Conservation (phyloP, 2,329 filamentous ascomycete genomes). For the Colletotrichum paranaense region DNA sequence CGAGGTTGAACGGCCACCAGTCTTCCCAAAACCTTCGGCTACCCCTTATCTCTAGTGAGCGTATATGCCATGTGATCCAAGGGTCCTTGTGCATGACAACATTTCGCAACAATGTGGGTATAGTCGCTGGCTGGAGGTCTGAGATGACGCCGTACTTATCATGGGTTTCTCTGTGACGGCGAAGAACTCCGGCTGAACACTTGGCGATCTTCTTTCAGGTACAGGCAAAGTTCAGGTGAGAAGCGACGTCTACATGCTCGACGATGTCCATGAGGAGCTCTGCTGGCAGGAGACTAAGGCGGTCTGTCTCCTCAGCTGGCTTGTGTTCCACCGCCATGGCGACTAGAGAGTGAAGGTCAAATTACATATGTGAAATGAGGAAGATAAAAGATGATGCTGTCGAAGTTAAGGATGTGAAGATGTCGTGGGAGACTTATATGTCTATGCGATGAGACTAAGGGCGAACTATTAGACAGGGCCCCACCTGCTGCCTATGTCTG, state of each 20-base stretch:
- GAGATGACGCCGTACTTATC: not conserved
- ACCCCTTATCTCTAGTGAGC: conserved; percentile 20
- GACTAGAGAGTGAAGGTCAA: not conserved
- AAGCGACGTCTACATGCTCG: not conserved
- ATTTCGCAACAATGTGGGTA: conserved; percentile 10
- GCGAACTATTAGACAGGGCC: not conserved
- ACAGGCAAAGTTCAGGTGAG: conserved; percentile 6
- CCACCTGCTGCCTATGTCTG: not conserved
- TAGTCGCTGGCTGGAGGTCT: conserved; percentile 5
- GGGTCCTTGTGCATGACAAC: not conserved
- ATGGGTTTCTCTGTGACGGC: conserved; percentile 11
- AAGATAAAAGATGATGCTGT: not conserved
- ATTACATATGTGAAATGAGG: not conserved
- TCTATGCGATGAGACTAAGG: not conserved
- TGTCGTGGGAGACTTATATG: not conserved
- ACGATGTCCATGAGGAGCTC: conserved; percentile 23
- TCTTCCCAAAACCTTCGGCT: not conserved
- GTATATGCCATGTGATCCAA: conserved; percentile 9
- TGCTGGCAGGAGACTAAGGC: not conserved
- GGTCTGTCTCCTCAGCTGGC: not conserved
- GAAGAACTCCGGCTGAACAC: not conserved
- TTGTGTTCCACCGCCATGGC: not conserved
- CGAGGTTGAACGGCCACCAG: conserved; percentile 9
- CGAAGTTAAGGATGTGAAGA: not conserved
- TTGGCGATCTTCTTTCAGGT: not conserved